Evolutionary conservation across 2,329 filamentous ascomycete species (phyloP).

Genomic region (Pseudodiploospora longispora): DNA sequence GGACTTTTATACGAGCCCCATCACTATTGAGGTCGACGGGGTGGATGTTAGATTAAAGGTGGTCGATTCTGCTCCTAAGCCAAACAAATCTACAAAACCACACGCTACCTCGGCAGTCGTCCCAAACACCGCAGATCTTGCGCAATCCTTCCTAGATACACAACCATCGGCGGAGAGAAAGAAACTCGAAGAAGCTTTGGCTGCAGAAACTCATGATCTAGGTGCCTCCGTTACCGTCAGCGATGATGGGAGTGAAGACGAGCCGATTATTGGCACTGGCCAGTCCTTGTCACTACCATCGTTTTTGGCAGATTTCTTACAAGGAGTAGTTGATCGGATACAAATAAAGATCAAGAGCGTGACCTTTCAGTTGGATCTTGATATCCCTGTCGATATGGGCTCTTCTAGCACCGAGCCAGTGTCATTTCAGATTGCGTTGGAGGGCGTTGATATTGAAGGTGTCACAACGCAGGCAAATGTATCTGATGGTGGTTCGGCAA

Average conservation of each 20-base stretch:
- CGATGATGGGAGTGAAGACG: conserved; percentile 56
- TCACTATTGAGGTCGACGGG: conserved; percentile 73
- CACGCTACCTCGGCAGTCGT: conserved; percentile 30
- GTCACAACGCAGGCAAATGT: conserved; percentile 39
- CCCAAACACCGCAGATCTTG: conserved; percentile 64
- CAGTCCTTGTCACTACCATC: conserved; percentile 59
- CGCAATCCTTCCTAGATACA: conserved; percentile 69
- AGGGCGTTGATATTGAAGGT: conserved; percentile 58
- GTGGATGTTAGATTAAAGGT: conserved; percentile 63
- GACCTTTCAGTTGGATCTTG: conserved; percentile 56
- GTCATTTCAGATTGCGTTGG: conserved; percentile 57
- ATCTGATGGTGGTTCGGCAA: conserved; percentile 24
- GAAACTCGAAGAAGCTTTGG: conserved; percentile 61
- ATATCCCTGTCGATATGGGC: conserved; percentile 42
- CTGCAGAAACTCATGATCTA: conserved; percentile 53
- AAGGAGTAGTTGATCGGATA: conserved; percentile 65
- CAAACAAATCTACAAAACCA: conserved; percentile 18
- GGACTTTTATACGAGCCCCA: conserved; percentile 79
- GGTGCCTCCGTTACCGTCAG: conserved; percentile 52
- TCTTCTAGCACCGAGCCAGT: conserved; percentile 44
- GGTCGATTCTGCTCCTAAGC: conserved; percentile 20
- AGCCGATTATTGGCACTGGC: conserved; percentile 57
- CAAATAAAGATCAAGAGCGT: conserved; percentile 59
- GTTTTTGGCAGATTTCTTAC: conserved; percentile 64
- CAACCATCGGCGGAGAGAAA: conserved; percentile 58